Evolutionary conservation across 257 asterid species (phyloP).

Genomic region (Perilla frutescens): DNA sequence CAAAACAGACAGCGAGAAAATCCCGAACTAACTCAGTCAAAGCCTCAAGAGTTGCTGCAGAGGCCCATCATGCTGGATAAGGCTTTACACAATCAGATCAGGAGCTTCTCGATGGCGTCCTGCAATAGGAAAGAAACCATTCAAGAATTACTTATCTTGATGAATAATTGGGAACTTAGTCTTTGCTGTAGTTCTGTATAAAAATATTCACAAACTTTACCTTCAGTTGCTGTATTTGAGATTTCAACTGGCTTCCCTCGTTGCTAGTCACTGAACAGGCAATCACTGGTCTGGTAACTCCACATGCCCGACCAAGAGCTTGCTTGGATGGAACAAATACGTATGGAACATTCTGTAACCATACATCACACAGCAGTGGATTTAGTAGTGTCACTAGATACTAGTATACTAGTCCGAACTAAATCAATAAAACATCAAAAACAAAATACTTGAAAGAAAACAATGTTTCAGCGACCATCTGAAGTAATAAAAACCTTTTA

Average conservation of each 20-base stretch:
- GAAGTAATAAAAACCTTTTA: too few relatives aligned
- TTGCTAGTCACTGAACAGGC: constrained; percentile 90
- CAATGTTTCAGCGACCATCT: too few relatives aligned
- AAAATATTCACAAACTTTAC: constrained; percentile 33
- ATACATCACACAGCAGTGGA: not conserved
- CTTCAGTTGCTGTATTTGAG: constrained; percentile 86
- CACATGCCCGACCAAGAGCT: constrained; percentile 95
- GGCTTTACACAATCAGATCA: constrained; percentile 42
- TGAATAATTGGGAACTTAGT: too few relatives aligned
- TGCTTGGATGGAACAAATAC: constrained; percentile 80
- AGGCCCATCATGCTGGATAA: constrained; percentile 53
- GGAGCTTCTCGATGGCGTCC: constrained; percentile 55
- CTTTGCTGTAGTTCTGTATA: not conserved
- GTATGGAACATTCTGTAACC: constrained; percentile 67
- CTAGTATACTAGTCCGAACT: too few relatives aligned
- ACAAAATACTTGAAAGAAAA: too few relatives aligned
- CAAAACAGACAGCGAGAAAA: constrained; percentile 29
- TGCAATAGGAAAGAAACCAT: constrained; percentile 14
- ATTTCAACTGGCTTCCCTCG: constrained; percentile 86
- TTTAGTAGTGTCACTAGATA: too few relatives aligned
- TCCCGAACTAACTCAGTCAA: constrained; percentile 43
- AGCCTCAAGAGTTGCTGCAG: constrained; percentile 39
- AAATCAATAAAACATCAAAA: too few relatives aligned
- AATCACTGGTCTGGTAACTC: constrained; percentile 89
- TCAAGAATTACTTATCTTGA: not conserved